phyloP scores from a whole-genome alignment of 345 rosid species.

The Lumnitzera racemosa region DNA sequence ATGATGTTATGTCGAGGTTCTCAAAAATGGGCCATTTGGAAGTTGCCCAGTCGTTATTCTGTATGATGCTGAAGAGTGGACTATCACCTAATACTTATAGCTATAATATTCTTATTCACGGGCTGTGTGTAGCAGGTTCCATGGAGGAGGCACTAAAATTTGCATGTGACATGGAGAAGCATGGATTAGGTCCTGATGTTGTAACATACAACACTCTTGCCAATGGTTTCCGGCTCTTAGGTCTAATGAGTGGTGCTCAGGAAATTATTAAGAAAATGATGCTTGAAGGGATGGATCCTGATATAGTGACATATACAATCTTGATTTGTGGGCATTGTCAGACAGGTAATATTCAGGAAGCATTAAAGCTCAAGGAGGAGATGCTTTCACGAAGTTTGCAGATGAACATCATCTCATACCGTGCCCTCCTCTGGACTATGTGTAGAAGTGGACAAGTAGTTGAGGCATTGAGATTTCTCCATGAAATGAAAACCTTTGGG shows the following conservation, averaged over 20 bases:
- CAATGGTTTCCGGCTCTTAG: slow-evolving; percentile 50
- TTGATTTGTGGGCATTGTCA: slow-evolving; percentile 56
- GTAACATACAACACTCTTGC: slow-evolving; percentile 64
- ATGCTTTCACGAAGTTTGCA: slow-evolving; percentile 51
- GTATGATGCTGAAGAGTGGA: slow-evolving; percentile 68
- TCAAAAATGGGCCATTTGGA: slow-evolving; percentile 65
- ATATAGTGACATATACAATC: slow-evolving; percentile 42
- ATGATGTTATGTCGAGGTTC: slow-evolving; percentile 58
- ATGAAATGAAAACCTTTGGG: slow-evolving; percentile 45
- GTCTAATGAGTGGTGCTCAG: slow-evolving; percentile 42
- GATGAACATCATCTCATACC: slow-evolving; percentile 32
- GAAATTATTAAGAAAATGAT: slow-evolving; percentile 35
- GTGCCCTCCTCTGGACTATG: slow-evolving; percentile 55
- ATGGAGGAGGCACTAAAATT: slow-evolving; percentile 60
- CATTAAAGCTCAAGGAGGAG: slow-evolving; percentile 39
- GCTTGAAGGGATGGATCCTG: slow-evolving; percentile 47
- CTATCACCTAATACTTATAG: slow-evolving; percentile 59
- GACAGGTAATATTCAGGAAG: slow-evolving; percentile 48
- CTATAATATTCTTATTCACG: slow-evolving; percentile 75
- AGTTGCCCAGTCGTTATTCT: slow-evolving; percentile 53
- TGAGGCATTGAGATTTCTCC: slow-evolving; percentile 42
- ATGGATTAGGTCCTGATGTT: slow-evolving; percentile 59
- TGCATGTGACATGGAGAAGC: slow-evolving; percentile 46
- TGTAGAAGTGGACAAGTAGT: slow-evolving; percentile 48
- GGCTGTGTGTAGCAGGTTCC: slow-evolving; percentile 60